Evolutionary conservation across 2,329 filamentous ascomycete species (phyloP).

Genomic region (Penicillium verrucosum): DNA sequence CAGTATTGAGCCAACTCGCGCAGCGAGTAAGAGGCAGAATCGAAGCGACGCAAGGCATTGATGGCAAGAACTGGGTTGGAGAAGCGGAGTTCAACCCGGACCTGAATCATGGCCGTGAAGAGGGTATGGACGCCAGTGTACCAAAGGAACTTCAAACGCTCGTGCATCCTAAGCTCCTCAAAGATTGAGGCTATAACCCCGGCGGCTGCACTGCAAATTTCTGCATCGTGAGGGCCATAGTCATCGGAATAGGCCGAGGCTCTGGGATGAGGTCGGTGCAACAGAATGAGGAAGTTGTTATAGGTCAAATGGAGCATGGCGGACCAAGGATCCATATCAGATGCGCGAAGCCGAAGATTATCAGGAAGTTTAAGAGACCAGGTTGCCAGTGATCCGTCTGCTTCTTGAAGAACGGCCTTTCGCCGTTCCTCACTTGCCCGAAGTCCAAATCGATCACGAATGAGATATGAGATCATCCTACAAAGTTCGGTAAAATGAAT

Average conservation of each 20-base stretch:
- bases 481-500: conserved; percentile 52
- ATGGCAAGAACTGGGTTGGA: conserved; percentile 47
- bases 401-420: conserved; percentile 42
- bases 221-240: conserved; percentile 45
- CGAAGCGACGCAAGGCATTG: conserved; percentile 45
- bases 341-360: conserved; percentile 39
- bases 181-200: conserved; percentile 47
- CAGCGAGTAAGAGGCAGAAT: conserved; percentile 42
- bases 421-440: conserved; percentile 40
- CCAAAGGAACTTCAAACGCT: conserved; percentile 44
- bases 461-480: conserved; percentile 48
- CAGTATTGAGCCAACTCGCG: conserved; percentile 44
- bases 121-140: conserved; percentile 45
- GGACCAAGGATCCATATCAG: conserved; percentile 45
- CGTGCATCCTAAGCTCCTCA: conserved; percentile 42
- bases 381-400: conserved; percentile 42
- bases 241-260: conserved; percentile 44
- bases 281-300: conserved; percentile 46
- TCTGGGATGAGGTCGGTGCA: conserved; percentile 45
- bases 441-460: conserved; percentile 43
- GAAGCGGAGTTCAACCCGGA: conserved; percentile 46
- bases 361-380: conserved; percentile 45
- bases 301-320: conserved; percentile 46
- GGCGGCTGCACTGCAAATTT: conserved; percentile 46
- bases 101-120: conserved; percentile 49